Evolutionary conservation across 345 rosid genomes (phyloP), one percentile per base, ranked within the genome.

Genomic region (Eucalyptus erythrocorys): DNA sequence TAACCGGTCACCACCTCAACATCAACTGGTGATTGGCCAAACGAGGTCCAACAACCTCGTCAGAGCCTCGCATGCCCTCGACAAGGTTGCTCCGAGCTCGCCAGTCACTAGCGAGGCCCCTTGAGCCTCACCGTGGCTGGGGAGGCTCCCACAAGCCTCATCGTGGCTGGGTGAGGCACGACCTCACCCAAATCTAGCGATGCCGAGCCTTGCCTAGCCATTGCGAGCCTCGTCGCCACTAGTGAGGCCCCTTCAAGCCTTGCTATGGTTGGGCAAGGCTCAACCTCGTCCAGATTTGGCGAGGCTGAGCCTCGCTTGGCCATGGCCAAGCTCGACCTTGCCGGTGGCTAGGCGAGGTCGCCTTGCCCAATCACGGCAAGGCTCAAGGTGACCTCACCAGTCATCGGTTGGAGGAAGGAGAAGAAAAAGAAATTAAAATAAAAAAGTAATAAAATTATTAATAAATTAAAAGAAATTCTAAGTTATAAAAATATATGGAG

Each of bases 221-320:
- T 9, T 17, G 0, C 7, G 0, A 50, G 22, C 53, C 22, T 50
- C 7, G 1, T 17, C 0, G 22, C 53, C 22, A 17, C 22, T 50
- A 50, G 4, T 4, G 1, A 50, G 3, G 55, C 9, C 22, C 55
- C 55, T 17, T 50, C 2, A 50, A 50, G 8, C 2, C 8, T 50
- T 1, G 0, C 0, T 17, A 2, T 50, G 22, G 8, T 50, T 50
- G 9, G 8, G 9, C 2, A 0, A 50, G 8, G 22, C 53, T 50
- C 2, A 1, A 50, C 53, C 53, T 50, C 8, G 0, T 4, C 24
- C 2, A 51, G 0, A 51, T 51, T 51, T 51, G 24, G 9, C 55
- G 0, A 51, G 55, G 55, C 2, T 0, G 1, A 51, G 55, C 8
- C 22, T 50, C 55, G 19, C 0, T 4, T 1, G 0, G 7, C 15